These are phyloP conservation scores for Noccaea caerulescens DNA, from an alignment of 345 rosid genomes.

Conservation along the genomic window DNA sequence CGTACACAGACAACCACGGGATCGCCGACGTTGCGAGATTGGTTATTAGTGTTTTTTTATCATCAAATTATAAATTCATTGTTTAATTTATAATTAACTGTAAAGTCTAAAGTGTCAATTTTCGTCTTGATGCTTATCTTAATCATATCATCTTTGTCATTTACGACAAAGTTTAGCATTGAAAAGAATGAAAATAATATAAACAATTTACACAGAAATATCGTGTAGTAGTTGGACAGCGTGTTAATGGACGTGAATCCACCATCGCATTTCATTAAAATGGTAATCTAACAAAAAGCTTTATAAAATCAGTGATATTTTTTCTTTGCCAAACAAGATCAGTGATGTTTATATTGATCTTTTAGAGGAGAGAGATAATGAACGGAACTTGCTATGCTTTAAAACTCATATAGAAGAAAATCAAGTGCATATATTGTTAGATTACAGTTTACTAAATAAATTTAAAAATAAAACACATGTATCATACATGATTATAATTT, in stretches of 20 bases:
- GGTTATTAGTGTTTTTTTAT: neutral
- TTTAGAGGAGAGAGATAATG: neutral
- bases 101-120: constrained; percentile 25
- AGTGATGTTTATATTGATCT: neutral
- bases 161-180: constrained; percentile 23
- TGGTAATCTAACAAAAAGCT: neutral
- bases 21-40: neutral
- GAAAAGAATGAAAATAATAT: constrained; percentile 11
- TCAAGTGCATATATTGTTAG: neutral
- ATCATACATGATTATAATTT: neutral
- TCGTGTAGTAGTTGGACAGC: constrained; percentile 36
- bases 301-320: neutral
- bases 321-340: neutral
- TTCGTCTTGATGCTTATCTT: constrained; percentile 32
- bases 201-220: constrained; percentile 15
- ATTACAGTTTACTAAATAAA: neutral
- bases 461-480: neutral
- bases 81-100: constrained; percentile 4
- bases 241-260: constrained; percentile 35
- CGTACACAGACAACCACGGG: constrained; percentile 21
- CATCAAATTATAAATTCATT: neutral
- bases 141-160: constrained; percentile 31
- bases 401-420: neutral
- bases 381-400: neutral
- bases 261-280: constrained; percentile 32